phyloP scores from a whole-genome alignment of 768 basidiomycete species.

The Chalciporus sphaerocephalus region DNA sequence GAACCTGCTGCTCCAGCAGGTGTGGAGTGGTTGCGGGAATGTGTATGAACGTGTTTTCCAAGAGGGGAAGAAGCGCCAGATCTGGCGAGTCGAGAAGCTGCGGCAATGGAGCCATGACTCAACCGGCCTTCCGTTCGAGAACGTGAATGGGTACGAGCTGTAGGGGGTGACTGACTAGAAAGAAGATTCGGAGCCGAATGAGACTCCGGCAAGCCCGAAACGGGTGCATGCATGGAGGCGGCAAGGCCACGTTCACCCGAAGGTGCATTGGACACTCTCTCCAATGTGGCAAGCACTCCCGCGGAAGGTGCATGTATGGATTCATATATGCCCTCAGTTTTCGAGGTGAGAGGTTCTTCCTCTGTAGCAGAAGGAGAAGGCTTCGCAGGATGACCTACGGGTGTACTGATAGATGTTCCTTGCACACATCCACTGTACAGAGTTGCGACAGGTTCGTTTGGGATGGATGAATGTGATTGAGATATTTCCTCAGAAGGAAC shows the following conservation, averaged over 20 bases:
- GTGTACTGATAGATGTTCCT: conserved; percentile 12
- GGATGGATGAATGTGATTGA: conserved; percentile 45
- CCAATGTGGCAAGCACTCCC: conserved; percentile 16
- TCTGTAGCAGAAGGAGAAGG: conserved; percentile 2
- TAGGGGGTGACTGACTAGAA: conserved; percentile 31
- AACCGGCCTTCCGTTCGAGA: conserved; percentile 54
- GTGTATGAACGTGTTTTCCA: conserved; percentile 32
- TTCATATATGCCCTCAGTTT: conserved; percentile 20
- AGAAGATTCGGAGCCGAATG: conserved; percentile 33
- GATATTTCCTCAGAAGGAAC: conserved; percentile 15
- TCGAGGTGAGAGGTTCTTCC: conserved; percentile 15
- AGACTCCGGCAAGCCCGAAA: conserved; percentile 34
- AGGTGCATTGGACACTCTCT: conserved; percentile 15
- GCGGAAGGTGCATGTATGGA: conserved; percentile 25
- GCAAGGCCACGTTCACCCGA: conserved; percentile 36
- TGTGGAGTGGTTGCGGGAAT: conserved; percentile 62
- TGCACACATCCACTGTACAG: conserved; percentile 14
- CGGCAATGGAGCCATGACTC: conserved; percentile 23
- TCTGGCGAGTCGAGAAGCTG: conserved; percentile 33
- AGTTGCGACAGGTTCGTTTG: conserved; percentile 40
- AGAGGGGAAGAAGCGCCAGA: conserved; percentile 45
- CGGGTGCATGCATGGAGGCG: conserved; percentile 58
- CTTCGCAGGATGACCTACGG: conserved; percentile 14
- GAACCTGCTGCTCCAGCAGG: conserved; percentile 38
- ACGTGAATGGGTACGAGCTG: conserved; percentile 42